Evolutionary conservation across 2,329 filamentous ascomycete genomes (phyloP).

Genomic region (Hymenoscyphus salicellus): DNA sequence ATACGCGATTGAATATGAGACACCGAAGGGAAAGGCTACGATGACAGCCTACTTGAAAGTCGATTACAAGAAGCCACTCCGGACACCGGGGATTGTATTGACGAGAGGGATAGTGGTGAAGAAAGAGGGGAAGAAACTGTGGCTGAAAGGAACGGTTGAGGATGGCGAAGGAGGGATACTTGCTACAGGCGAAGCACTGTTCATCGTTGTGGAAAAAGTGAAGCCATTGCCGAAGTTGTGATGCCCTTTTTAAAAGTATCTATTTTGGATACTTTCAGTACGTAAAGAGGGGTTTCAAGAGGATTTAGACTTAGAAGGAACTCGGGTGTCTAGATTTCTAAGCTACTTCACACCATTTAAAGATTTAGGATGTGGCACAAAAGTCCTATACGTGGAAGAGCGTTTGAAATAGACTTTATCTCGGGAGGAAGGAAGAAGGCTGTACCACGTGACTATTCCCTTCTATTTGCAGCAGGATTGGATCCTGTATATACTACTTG

Average conservation of each 20-base stretch:
- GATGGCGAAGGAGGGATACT: conserved; percentile 47
- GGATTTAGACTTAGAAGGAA: no score
- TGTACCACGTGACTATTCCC: not conserved
- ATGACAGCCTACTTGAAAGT: conserved; percentile 55
- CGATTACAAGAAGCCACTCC: conserved; percentile 51
- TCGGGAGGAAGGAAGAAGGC: no score
- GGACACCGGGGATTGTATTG: conserved; percentile 48
- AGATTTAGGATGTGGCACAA: no score
- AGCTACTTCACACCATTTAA: no score
- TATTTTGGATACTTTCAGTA: no score
- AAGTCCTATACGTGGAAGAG: no score
- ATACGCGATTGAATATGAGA: conserved; percentile 12
- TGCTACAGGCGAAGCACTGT: conserved; percentile 54
- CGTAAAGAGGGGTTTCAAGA: no score
- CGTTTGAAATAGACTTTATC: no score
- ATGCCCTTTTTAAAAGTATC: not conserved
- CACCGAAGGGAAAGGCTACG: conserved; percentile 20
- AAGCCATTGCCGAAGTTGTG: conserved; percentile 17
- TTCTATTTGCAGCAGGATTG: not conserved
- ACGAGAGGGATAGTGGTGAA: conserved; percentile 45
- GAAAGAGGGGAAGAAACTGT: conserved; percentile 54
- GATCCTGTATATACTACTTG: not conserved
- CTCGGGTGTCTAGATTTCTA: no score
- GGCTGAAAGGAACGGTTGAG: conserved; percentile 47
- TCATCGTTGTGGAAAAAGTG: conserved; percentile 22